These are phyloP conservation scores for Limonomyces culmigenus DNA, from an alignment of 1,284 basidiomycete genomes.

Conservation along the genomic window DNA sequence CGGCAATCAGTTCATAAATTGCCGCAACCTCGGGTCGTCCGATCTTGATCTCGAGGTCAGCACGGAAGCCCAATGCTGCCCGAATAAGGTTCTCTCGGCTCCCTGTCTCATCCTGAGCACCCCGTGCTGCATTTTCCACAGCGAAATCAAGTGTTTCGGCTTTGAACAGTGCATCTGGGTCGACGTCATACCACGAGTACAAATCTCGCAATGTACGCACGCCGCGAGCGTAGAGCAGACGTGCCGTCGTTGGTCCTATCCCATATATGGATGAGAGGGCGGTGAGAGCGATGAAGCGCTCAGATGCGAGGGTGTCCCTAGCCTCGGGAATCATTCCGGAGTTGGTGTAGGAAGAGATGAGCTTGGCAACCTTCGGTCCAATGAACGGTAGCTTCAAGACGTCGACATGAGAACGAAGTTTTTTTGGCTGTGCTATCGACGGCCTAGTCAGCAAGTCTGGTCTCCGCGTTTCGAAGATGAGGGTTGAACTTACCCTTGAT, in stretches of 20 bases:
- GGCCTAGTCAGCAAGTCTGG: too few species aligned
- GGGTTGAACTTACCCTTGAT: constrained; percentile 35
- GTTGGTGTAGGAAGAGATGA: constrained; percentile 43
- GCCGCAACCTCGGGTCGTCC: not conserved
- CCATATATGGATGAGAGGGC: constrained; percentile 52
- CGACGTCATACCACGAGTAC: constrained; percentile 42
- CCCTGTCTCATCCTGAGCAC: constrained; percentile 6
- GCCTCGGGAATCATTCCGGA: constrained; percentile 41
- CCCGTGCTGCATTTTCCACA: constrained; percentile 4
- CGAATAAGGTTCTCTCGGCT: constrained; percentile 1
- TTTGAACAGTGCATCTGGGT: not conserved
- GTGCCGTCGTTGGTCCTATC: constrained; percentile 52
- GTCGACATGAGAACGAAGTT: constrained; percentile 28
- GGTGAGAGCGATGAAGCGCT: constrained; percentile 37
- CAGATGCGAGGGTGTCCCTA: constrained; percentile 25
- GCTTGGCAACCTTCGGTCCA: constrained; percentile 33
- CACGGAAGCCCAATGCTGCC: not conserved
- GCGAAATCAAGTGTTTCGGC: not conserved
- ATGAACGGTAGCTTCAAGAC: constrained; percentile 37
- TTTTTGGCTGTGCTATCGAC: constrained; percentile 40
- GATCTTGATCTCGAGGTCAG: not conserved
- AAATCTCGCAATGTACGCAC: constrained; percentile 45
- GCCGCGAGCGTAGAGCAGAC: constrained; percentile 40
- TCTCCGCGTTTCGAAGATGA: too few species aligned
- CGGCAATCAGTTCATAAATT: not conserved